Percentiles rank a stretch among this genome's conserved stretches.
Conservation (phyloP, 345 rosid genomes). For the Citrus maxima region DNA sequence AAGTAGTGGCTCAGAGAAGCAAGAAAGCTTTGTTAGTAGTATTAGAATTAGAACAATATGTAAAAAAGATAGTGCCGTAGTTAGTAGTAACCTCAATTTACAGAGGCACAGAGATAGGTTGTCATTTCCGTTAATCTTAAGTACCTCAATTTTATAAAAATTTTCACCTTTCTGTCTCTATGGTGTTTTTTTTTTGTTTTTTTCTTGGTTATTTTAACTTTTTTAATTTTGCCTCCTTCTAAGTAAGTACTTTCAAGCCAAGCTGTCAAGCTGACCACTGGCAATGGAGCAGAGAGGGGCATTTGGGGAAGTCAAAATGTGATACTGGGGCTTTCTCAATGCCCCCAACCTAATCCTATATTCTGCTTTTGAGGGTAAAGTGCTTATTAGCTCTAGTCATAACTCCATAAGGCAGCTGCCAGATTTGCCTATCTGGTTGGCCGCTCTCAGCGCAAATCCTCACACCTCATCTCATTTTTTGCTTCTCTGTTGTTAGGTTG, state of each 20-base stretch:
- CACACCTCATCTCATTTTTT: neutral
- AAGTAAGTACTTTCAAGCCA: neutral
- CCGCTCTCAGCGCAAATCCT: neutral
- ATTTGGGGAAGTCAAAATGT: neutral
- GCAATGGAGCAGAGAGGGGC: neutral
- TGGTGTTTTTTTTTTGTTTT: neutral
- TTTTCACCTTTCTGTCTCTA: neutral
- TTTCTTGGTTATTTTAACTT: too few species aligned
- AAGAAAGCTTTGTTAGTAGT: constrained; percentile 5
- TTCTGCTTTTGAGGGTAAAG: neutral
- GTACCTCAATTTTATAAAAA: neutral
- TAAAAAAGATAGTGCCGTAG: neutral
- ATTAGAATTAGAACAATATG: neutral
- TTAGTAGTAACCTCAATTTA: neutral
- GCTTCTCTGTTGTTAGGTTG: neutral
- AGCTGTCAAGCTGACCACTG: neutral
- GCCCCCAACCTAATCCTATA: constrained; percentile 5
- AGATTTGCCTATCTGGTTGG: neutral
- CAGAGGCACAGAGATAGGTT: constrained; percentile 2
- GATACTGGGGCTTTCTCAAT: neutral
- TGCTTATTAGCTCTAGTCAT: neutral
- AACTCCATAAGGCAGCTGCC: constrained; percentile 7
- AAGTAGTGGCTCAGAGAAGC: constrained; percentile 2
- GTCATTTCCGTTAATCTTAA: constrained; percentile 1
- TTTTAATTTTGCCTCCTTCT: too few species aligned